Percentiles rank a stretch among this genome's conserved stretches.
Evolutionary conservation across 2,329 filamentous ascomycete species (phyloP).

Genomic region (Aureobasidium sp.): DNA sequence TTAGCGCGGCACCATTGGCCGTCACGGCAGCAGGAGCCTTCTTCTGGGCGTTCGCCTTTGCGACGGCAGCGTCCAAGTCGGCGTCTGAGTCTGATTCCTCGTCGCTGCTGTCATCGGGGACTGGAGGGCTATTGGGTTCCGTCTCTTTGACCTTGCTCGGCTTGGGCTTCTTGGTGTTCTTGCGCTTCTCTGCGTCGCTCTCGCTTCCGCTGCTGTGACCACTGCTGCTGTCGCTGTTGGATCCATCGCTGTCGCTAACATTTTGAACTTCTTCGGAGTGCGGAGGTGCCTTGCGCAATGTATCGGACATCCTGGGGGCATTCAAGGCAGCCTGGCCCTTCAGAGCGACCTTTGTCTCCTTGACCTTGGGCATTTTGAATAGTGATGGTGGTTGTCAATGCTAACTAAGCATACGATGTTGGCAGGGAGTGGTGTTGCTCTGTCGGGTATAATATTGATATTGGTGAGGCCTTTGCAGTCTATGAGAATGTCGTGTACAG

Average conservation of each 20-base stretch:
- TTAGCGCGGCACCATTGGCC: conserved; percentile 21
- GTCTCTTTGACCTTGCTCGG: conserved; percentile 21
- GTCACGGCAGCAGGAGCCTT: conserved; percentile 17
- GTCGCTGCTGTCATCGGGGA: conserved; percentile 20
- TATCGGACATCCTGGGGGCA: conserved; percentile 20
- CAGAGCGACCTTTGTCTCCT: conserved; percentile 30
- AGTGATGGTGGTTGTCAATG: neutral
- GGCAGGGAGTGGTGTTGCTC: neutral
- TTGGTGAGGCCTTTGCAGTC: neutral
- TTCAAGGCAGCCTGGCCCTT: conserved; percentile 28
- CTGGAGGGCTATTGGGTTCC: conserved; percentile 22
- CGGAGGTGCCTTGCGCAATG: conserved; percentile 22
- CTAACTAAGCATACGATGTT: neutral
- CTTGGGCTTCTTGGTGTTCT: conserved; percentile 21
- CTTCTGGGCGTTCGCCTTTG: conserved; percentile 16
- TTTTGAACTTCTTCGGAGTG: conserved; percentile 28
- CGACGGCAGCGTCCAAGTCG: neutral
- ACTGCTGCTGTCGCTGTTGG: conserved; percentile 22
- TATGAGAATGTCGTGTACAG: neutral
- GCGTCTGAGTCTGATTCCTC: conserved; percentile 14
- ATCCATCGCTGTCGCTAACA: conserved; percentile 26
- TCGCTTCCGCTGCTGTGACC: conserved; percentile 30
- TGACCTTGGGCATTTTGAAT: conserved; percentile 29
- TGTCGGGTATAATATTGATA: neutral
- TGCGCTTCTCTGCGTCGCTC: conserved; percentile 25